Percentiles rank a stretch among this genome's conserved stretches.
Evolutionary conservation across 2,329 filamentous ascomycete genomes (phyloP).

Genomic region (Plectosphaerella sp.): DNA sequence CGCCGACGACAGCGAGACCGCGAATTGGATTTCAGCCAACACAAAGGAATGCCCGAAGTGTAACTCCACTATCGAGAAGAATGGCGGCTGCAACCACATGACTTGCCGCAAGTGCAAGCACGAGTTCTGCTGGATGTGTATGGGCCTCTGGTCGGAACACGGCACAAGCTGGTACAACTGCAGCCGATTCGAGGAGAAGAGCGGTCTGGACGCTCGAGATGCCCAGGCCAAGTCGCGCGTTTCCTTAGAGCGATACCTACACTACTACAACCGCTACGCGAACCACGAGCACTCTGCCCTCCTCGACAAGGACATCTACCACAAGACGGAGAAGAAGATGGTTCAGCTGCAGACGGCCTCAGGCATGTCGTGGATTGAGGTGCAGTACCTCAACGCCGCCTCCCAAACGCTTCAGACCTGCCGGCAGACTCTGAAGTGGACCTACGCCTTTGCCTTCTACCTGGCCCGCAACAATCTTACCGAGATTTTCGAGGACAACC

Average conservation of each 20-base stretch:
- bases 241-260: conserved; percentile 90
- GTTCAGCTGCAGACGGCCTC: conserved; percentile 88
- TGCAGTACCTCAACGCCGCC: conserved; percentile 91
- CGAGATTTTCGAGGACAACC: conserved; percentile 97
- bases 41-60: conserved; percentile 98
- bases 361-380: conserved; percentile 98
- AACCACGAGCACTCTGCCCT: conserved; percentile 98
- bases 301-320: conserved; percentile 90
- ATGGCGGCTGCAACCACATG: conserved; percentile 97
- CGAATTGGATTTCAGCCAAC: conserved; percentile 99
- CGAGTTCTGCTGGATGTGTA: conserved; percentile 99
- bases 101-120: conserved; percentile 93
- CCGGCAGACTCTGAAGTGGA: conserved; percentile 99
- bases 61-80: conserved; percentile 97
- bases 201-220: conserved; percentile 82
- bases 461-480: conserved; percentile 93
- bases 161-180: conserved; percentile 99
- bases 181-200: conserved; percentile 96
- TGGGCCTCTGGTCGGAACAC: conserved; percentile 98
- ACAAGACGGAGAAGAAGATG: conserved; percentile 99
- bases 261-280: conserved; percentile 98
- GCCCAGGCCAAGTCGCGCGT: conserved; percentile 88
- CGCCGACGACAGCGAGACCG: conserved; percentile 95
- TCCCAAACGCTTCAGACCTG: conserved; percentile 93
- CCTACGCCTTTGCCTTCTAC: conserved; percentile 97